Conservation (phyloP, 305 asterid species). For the Coffea humblotiana region DNA sequence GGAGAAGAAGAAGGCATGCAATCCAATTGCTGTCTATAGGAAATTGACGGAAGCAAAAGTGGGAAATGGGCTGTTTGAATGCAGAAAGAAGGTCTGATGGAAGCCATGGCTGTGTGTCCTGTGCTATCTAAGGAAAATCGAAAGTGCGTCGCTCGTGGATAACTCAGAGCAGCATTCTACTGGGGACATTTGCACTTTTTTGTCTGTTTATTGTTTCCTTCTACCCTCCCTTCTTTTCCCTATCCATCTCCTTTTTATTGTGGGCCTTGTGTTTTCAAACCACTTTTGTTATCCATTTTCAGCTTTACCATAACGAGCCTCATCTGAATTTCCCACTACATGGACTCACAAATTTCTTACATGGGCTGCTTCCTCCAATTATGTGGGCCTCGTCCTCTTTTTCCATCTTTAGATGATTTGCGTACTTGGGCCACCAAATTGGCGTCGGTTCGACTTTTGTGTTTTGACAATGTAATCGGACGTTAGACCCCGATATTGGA, state of each 20-base stretch:
- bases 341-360: no score
- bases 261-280: slow-evolving; percentile 14
- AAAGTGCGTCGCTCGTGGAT: background rate
- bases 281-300: slow-evolving; percentile 15
- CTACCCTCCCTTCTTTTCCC: background rate
- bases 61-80: slow-evolving; percentile 34
- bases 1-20: slow-evolving; percentile 9
- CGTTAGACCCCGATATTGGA: no score
- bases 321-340: no score
- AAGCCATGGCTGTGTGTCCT: slow-evolving; percentile 43
- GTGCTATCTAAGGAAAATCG: background rate
- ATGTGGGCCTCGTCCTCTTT: background rate
- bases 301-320: no score
- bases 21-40: slow-evolving; percentile 32
- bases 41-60: slow-evolving; percentile 31
- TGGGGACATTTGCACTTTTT: no score
- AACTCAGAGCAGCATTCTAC: background rate
- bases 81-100: slow-evolving; percentile 49
- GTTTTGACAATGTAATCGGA: no score
- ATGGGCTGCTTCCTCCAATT: no score
- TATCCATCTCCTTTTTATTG: slow-evolving; percentile 13
- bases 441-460: no score
- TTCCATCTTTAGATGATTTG: background rate
- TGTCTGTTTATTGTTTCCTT: background rate
- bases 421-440: no score